Evolutionary conservation across 2,329 filamentous ascomycete species (phyloP), one percentile per base, ranked within the genome.

Genomic region (Pseudopithomyces chartarum): DNA sequence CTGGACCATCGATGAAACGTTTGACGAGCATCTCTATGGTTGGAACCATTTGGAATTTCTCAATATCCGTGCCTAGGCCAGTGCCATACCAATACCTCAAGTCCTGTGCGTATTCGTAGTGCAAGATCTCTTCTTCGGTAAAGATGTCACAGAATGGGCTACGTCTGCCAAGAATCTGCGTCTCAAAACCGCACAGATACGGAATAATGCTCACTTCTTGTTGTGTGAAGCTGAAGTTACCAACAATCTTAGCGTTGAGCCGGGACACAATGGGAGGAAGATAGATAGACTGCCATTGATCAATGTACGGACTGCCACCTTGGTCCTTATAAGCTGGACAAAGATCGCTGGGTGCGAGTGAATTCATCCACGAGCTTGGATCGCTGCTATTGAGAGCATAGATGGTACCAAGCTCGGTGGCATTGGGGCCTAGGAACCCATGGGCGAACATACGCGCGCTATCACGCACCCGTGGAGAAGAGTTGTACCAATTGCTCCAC

Each of bases 101-200:
- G 65, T 90, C 87, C 61, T 90, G 86, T 1, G 81, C 79, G 69
- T 90, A 90, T 64, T 90, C 86, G 61, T 90, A 90, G 62, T 83
- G 75, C 29, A 82, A 76, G 53, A 88, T 79, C 69, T 90, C 88
- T 2, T 84, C 77, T 33, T 87, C 78, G 2, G 82, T 86, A 64
- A 89, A 87, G 15, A 88, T 78, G 49, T 78, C 76, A 68, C 88
- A 90, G 78, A 85, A 90, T 0, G 86, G 84, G 4, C 85, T 88
- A 15, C 58, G 63, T 1, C 74, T 76, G 1, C 87, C 87, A 0
- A 80, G 85, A 60, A 90, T 89, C 64, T 90, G 87, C 2, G 83
- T 86, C 65, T 91, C 88, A 57, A 88, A 90, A 3, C 86, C 88
- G 63, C 88, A 91, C n/a, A 90, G 79, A 63, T 90, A 89, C 0